Percentiles rank a stretch among this genome's conserved stretches.
These are phyloP conservation scores for Ogataea degrootiae DNA, from an alignment of 805 yeast genomes.

Conservation along the genomic window DNA sequence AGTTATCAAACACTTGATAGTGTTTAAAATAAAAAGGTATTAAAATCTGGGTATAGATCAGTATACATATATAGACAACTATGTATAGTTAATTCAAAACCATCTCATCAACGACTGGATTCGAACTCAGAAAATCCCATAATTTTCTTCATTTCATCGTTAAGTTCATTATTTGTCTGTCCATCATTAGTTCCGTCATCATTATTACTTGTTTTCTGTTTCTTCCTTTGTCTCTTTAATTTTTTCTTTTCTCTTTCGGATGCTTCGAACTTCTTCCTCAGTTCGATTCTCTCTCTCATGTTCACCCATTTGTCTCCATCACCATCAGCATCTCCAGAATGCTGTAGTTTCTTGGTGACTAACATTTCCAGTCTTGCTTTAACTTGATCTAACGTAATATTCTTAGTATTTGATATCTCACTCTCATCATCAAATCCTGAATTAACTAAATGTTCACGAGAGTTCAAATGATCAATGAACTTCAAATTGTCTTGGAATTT, in stretches of 20 bases:
- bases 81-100: slow-evolving; percentile 1
- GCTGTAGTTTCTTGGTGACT: slow-evolving; percentile 27
- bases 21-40: not conserved
- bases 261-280: slow-evolving; percentile 35
- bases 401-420: slow-evolving; percentile 24
- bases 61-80: not conserved
- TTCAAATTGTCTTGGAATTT: slow-evolving; percentile 81
- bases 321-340: slow-evolving; percentile 4
- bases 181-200: slow-evolving; percentile 4
- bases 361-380: slow-evolving; percentile 33
- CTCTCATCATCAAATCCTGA: slow-evolving; percentile 27
- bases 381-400: slow-evolving; percentile 47
- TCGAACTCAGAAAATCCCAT: slow-evolving; percentile 49
- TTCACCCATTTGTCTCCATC: slow-evolving; percentile 23
- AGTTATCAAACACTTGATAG: not conserved
- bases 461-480: slow-evolving; percentile 77
- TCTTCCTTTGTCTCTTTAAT: slow-evolving; percentile 22
- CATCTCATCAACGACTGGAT: slow-evolving; percentile 4
- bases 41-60: not conserved
- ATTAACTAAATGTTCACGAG: slow-evolving; percentile 56
- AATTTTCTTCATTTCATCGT: slow-evolving; percentile 28
- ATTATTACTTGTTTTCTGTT: slow-evolving; percentile 14
- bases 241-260: slow-evolving; percentile 28
- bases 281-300: slow-evolving; percentile 37
- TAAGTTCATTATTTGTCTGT: slow-evolving; percentile 7